These are phyloP conservation scores for Geotrichum bryndzae DNA, from an alignment of 1,139 yeast species.

Conservation along the genomic window DNA sequence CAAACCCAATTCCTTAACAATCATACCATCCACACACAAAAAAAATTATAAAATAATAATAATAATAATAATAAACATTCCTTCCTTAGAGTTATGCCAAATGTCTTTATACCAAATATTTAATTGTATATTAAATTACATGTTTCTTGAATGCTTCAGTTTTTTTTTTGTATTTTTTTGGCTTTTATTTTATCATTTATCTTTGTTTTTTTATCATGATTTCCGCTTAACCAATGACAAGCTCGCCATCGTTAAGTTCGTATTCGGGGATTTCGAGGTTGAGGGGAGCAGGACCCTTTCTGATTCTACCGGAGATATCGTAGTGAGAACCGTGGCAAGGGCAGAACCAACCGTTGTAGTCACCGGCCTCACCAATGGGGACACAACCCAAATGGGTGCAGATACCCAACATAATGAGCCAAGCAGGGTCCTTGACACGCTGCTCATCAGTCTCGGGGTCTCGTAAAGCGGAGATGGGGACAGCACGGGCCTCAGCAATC, in stretches of 20 bases:
- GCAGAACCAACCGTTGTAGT: conserved; percentile 99
- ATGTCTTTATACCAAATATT: not conserved
- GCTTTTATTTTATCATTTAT: not conserved
- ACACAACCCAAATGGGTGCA: conserved; percentile 99
- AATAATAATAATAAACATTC: not conserved
- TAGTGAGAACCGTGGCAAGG: conserved; percentile 99
- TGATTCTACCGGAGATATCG: conserved; percentile 98
- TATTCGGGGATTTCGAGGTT: conserved; percentile 95
- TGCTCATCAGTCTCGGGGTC: conserved; percentile 92
- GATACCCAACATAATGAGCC: conserved; percentile 99
- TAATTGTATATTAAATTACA: not conserved
- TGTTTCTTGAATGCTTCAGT: not conserved
- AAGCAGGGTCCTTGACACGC: conserved; percentile 94
- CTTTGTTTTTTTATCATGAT: not conserved
- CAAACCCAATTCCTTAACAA: no score
- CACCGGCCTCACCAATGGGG: conserved; percentile 99
- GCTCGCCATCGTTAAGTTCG: conserved; percentile 68
- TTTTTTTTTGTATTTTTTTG: not conserved
- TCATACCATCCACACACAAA: no score
- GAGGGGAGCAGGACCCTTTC: conserved; percentile 99
- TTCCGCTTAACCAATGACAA: conserved; percentile 68
- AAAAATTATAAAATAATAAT: not conserved
- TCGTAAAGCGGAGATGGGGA: conserved; percentile 70
- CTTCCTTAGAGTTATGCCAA: not conserved
- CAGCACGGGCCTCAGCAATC: conserved; percentile 86